These are phyloP conservation scores for Aspergillus viridinutans DNA, from an alignment of 2,329 filamentous ascomycete species.

Conservation along the genomic window DNA sequence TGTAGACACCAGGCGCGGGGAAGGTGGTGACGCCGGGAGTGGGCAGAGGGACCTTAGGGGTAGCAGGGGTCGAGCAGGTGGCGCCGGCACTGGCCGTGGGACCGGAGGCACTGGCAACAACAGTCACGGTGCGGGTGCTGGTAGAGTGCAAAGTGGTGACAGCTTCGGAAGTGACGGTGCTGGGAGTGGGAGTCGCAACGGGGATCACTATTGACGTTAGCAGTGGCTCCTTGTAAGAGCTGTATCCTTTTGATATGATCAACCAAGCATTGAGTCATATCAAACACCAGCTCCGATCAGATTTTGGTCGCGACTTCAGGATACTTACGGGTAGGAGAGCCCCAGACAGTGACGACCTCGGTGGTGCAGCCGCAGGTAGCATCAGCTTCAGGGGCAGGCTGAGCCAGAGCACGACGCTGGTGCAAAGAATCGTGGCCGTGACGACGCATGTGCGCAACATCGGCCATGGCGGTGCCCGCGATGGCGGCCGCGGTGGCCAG, in stretches of 20 bases:
- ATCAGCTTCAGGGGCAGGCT: conserved; percentile 30
- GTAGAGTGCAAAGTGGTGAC: conserved; percentile 37
- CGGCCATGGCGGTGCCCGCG: conserved; percentile 51
- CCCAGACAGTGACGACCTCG: conserved; percentile 67
- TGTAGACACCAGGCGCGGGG: conserved; percentile 68
- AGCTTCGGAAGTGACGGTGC: conserved; percentile 19
- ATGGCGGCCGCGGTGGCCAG: conserved; percentile 56
- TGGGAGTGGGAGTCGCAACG: conserved; percentile 23
- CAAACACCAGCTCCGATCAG: background rate
- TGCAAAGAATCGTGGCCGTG: conserved; percentile 52
- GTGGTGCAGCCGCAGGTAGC: conserved; percentile 67
- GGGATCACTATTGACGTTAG: conserved; percentile 35
- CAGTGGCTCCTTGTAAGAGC: conserved; percentile 13
- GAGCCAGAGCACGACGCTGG: conserved; percentile 47
- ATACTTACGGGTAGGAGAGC: conserved; percentile 58
- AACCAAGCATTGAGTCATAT: background rate
- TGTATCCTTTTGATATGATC: background rate
- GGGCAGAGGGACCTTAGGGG: conserved; percentile 36
- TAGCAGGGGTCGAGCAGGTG: conserved; percentile 25
- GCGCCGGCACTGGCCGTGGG: background rate
- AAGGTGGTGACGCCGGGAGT: conserved; percentile 50
- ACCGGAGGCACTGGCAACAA: conserved; percentile 22
- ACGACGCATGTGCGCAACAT: conserved; percentile 53
- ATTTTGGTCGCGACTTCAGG: background rate
- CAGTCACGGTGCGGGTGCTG: conserved; percentile 36